Conservation (phyloP, 441 rosid species). For the Viola pubescens region DNA sequence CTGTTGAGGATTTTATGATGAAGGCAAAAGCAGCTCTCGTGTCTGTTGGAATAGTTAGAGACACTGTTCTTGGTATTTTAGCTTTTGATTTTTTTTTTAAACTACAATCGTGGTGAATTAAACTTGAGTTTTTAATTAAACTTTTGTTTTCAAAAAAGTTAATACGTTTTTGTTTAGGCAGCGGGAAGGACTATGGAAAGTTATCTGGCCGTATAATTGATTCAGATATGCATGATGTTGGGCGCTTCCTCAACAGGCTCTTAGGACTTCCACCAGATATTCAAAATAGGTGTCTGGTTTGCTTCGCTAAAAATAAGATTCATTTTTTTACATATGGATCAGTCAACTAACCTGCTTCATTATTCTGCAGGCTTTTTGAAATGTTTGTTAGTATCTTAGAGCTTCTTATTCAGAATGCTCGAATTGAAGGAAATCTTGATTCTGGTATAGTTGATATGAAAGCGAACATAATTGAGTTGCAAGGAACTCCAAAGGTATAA, state of each 20-base stretch:
- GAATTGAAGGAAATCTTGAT: conserved; percentile 89
- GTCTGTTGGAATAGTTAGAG: conserved; percentile 97
- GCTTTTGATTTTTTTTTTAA: conserved; percentile 7
- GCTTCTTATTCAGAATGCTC: conserved; percentile 88
- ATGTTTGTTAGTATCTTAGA: conserved; percentile 87
- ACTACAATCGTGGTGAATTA: background rate
- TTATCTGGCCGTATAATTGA: conserved; percentile 91
- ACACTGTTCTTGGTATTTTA: conserved; percentile 60
- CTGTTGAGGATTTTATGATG: conserved; percentile 64
- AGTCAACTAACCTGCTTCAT: conserved; percentile 18
- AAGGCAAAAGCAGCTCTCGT: conserved; percentile 98
- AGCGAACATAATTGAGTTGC: conserved; percentile 72
- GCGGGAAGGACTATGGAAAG: conserved; percentile 75
- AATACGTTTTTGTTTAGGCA: conserved; percentile 41
- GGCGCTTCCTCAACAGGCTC: conserved; percentile 92
- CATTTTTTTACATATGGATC: conserved; percentile 9
- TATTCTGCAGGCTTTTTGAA: conserved; percentile 72
- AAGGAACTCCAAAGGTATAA: conserved; percentile 81
- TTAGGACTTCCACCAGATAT: conserved; percentile 95
- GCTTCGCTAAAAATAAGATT: conserved; percentile 14
- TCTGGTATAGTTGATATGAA: conserved; percentile 94
- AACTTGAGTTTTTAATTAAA: too few species aligned
- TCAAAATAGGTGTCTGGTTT: conserved; percentile 64
- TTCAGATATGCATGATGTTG: conserved; percentile 98
- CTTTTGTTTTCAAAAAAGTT: background rate